Conservation (phyloP, 1,139 yeast genomes). For the Sugiyamaella novakii region DNA sequence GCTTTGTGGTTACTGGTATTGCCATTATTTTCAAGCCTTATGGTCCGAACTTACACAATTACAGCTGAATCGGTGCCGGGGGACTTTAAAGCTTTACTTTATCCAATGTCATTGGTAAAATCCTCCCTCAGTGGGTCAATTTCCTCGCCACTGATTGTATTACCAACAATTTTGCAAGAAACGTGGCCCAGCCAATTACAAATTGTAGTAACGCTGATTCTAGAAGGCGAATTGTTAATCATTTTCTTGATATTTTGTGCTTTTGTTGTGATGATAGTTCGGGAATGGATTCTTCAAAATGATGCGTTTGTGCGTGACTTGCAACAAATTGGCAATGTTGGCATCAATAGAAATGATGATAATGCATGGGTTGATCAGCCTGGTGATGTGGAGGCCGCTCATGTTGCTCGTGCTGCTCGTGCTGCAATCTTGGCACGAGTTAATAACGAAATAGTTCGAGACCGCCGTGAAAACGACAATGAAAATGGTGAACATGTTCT, state of each 20-base stretch:
- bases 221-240: slow-evolving; percentile 41
- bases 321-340: slow-evolving; percentile 21
- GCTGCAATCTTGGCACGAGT: neutral
- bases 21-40: slow-evolving; percentile 29
- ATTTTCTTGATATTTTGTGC: slow-evolving; percentile 33
- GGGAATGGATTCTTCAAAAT: slow-evolving; percentile 45
- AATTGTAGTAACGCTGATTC: slow-evolving; percentile 27
- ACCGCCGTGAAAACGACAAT: too few relatives aligned
- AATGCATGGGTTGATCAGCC: neutral
- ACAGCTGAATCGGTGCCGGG: slow-evolving; percentile 33
- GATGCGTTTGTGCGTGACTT: slow-evolving; percentile 30
- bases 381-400: neutral
- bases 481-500: too few relatives aligned
- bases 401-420: neutral
- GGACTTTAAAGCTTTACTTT: slow-evolving; percentile 17
- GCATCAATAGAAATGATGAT: slow-evolving; percentile 6
- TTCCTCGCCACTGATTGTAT: slow-evolving; percentile 10
- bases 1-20: slow-evolving; percentile 32
- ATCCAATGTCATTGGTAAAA: slow-evolving; percentile 12
- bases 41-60: slow-evolving; percentile 27
- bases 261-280: slow-evolving; percentile 39
- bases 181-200: slow-evolving; percentile 6
- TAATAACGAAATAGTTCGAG: too few relatives aligned
- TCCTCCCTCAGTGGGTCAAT: slow-evolving; percentile 2
- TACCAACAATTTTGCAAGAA: slow-evolving; percentile 12